Evolutionary conservation across 345 rosid genomes (phyloP).

Genomic region (Combretum micranthum): DNA sequence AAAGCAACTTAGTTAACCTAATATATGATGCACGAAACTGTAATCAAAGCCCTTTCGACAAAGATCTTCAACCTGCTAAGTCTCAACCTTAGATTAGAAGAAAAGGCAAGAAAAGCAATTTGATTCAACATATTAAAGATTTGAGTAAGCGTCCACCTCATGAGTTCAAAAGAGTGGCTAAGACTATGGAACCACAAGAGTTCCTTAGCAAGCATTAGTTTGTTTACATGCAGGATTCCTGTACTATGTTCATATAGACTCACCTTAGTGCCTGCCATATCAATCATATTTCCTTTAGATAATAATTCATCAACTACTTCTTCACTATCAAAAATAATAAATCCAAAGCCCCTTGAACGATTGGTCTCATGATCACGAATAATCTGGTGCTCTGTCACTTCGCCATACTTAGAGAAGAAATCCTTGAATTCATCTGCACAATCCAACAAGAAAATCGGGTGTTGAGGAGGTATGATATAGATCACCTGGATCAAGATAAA

Average conservation of each 20-base stretch:
- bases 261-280: constrained; percentile 93
- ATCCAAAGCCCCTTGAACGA: constrained; percentile 88
- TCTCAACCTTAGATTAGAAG: constrained; percentile 17
- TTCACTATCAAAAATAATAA: constrained; percentile 80
- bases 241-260: constrained; percentile 28
- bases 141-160: background rate
- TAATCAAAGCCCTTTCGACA: constrained; percentile 24
- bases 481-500: too few species aligned
- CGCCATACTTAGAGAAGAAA: constrained; percentile 77
- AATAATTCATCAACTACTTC: constrained; percentile 75
- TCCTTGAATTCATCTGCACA: constrained; percentile 67
- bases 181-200: constrained; percentile 2
- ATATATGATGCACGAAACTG: constrained; percentile 48
- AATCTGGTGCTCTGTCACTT: constrained; percentile 75
- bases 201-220: constrained; percentile 1
- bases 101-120: background rate
- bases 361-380: constrained; percentile 90
- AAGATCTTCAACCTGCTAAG: constrained; percentile 28
- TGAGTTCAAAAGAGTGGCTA: background rate
- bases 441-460: background rate
- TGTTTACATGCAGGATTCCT: constrained; percentile 16
- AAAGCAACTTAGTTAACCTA: constrained; percentile 96
- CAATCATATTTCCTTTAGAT: constrained; percentile 86
- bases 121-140: background rate
- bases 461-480: background rate